Evolutionary conservation across 768 basidiomycete species (phyloP).

Genomic region (Boletus reticuloceps): DNA sequence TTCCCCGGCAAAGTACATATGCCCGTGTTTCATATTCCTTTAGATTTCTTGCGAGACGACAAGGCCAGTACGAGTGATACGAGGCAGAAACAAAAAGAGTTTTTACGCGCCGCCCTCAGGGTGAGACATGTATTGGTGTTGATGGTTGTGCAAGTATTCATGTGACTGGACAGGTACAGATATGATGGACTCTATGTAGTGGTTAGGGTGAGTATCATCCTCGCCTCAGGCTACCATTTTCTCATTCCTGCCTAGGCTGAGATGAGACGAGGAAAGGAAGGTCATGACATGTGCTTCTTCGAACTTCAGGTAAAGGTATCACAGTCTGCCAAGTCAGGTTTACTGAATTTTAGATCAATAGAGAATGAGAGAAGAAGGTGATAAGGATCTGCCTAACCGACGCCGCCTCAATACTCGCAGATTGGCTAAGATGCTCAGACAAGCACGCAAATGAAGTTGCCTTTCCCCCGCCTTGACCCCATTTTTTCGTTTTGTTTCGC

Average conservation of each 20-base stretch:
- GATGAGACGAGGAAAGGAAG: conserved; percentile 16
- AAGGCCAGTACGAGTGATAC: conserved; percentile 37
- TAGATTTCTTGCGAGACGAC: conserved; percentile 30
- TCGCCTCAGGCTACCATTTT: not conserved
- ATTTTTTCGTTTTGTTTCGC: not conserved
- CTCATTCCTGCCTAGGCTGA: conserved; percentile 17
- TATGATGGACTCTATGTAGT: conserved; percentile 34
- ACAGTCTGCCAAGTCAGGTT: not conserved
- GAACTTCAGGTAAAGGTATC: conserved; percentile 20
- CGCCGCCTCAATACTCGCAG: conserved; percentile 15
- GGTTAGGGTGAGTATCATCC: conserved; percentile 13
- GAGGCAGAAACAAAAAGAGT: conserved; percentile 25
- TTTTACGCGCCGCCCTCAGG: conserved; percentile 21
- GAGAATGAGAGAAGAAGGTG: conserved; percentile 26
- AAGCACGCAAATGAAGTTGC: not conserved
- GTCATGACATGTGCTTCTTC: conserved; percentile 30
- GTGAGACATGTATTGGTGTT: conserved; percentile 10
- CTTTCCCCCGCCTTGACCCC: not conserved
- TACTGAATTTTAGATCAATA: conserved; percentile 2
- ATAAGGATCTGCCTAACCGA: conserved; percentile 16
- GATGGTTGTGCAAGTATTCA: not conserved
- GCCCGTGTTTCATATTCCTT: not conserved
- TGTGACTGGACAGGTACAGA: conserved; percentile 20
- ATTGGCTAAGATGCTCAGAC: conserved; percentile 13
- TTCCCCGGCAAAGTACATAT: not conserved